Percentiles rank a stretch among this genome's conserved stretches.
Conservation (phyloP, 768 basidiomycete genomes). For the Boletus eberwhitei region DNA sequence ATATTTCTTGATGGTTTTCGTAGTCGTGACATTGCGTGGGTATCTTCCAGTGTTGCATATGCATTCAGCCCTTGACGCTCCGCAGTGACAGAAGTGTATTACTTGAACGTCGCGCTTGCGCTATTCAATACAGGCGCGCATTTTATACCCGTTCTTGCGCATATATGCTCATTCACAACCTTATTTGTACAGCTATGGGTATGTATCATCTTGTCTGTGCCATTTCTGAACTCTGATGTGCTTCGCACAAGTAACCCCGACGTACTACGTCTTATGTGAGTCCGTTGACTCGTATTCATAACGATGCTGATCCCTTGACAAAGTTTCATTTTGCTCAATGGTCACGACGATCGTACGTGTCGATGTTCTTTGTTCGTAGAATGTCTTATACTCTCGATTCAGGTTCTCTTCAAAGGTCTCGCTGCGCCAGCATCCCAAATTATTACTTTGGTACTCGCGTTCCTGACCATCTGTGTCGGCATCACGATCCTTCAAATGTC, state of each 20-base stretch:
- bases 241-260: slow-evolving; percentile 63
- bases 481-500: slow-evolving; percentile 96
- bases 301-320: background rate
- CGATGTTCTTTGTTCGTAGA: background rate
- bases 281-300: background rate
- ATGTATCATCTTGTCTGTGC: slow-evolving; percentile 19
- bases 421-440: slow-evolving; percentile 73
- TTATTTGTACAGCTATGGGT: slow-evolving; percentile 58
- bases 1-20: slow-evolving; percentile 83
- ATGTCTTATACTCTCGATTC: slow-evolving; percentile 1
- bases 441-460: slow-evolving; percentile 88
- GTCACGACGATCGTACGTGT: slow-evolving; percentile 71
- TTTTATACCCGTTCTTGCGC: background rate
- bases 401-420: slow-evolving; percentile 91
- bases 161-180: background rate
- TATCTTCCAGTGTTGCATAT: slow-evolving; percentile 6
- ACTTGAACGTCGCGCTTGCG: slow-evolving; percentile 92
- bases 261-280: slow-evolving; percentile 83
- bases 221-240: slow-evolving; percentile 17
- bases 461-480: slow-evolving; percentile 86
- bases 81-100: slow-evolving; percentile 87
- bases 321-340: slow-evolving; percentile 83
- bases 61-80: slow-evolving; percentile 3
- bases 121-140: slow-evolving; percentile 84
- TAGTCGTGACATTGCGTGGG: slow-evolving; percentile 76